Conservation (phyloP, 257 asterid genomes). For the Penstemon newberryi region DNA sequence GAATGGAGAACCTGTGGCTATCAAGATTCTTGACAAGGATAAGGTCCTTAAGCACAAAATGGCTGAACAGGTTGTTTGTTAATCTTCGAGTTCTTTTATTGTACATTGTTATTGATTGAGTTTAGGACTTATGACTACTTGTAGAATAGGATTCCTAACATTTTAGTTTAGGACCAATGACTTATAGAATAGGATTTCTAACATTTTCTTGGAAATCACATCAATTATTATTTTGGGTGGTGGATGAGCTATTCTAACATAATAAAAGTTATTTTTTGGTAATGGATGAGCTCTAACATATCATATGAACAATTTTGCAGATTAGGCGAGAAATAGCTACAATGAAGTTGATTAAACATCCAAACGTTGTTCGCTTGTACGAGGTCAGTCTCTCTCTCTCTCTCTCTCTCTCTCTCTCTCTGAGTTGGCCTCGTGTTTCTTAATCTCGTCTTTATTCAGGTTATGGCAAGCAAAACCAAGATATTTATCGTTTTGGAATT, state of each 20-base stretch:
- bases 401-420: conserved; percentile 17
- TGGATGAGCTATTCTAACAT: not conserved
- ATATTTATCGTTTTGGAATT: conserved; percentile 87
- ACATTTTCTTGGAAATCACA: not conserved
- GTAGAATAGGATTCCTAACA: not conserved
- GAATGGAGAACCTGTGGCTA: conserved; percentile 74
- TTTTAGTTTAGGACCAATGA: not conserved
- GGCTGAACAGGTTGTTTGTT: conserved; percentile 74
- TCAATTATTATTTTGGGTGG: not conserved
- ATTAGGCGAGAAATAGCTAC: conserved; percentile 89
- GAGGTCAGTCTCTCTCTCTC: conserved; percentile 54
- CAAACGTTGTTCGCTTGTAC: conserved; percentile 66
- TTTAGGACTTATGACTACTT: not conserved
- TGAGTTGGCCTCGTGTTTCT: not conserved
- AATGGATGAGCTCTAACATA: conserved; percentile 17
- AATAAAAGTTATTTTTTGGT: conserved; percentile 7
- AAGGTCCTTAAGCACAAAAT: conserved; percentile 91
- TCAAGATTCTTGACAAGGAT: conserved; percentile 89
- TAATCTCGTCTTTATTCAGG: conserved; percentile 45
- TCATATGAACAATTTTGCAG: conserved; percentile 43
- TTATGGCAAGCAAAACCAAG: conserved; percentile 95
- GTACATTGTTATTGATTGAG: not conserved
- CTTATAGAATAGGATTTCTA: conserved; percentile 1
- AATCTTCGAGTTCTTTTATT: conserved; percentile 12
- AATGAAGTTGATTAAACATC: conserved; percentile 85